Percentiles rank a stretch among this genome's conserved stretches.
Evolutionary conservation across 345 rosid species (phyloP).

Genomic region (Conringia planisiliqua): DNA sequence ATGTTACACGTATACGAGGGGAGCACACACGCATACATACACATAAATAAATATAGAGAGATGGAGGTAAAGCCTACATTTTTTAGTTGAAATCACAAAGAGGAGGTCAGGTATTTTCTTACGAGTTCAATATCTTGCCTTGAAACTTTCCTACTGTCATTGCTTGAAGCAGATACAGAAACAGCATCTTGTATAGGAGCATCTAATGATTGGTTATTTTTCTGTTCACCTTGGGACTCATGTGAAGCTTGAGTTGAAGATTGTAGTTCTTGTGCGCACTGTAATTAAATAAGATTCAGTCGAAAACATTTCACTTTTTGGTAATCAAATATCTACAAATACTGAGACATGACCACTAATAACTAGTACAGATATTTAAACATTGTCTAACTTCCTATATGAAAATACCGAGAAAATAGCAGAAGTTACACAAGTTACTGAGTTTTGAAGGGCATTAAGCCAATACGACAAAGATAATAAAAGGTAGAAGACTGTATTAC

Average conservation of each 20-base stretch:
- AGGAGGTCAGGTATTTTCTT: slow-evolving; percentile 5
- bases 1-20: not conserved
- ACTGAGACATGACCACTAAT: not conserved
- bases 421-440: not conserved
- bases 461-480: not conserved
- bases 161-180: slow-evolving; percentile 88
- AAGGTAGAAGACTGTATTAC: not conserved
- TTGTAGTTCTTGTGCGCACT: slow-evolving; percentile 67
- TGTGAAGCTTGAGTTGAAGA: slow-evolving; percentile 68
- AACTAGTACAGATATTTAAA: not conserved
- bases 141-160: slow-evolving; percentile 81
- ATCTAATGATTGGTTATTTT: slow-evolving; percentile 59
- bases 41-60: not conserved
- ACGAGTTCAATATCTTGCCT: slow-evolving; percentile 97
- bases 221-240: slow-evolving; percentile 77
- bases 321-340: not conserved
- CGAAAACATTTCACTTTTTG: not conserved
- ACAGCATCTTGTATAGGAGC: slow-evolving; percentile 74
- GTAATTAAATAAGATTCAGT: slow-evolving; percentile 10
- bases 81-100: not conserved
- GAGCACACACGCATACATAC: not conserved
- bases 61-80: not conserved
- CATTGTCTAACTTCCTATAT: not conserved
- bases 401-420: not conserved
- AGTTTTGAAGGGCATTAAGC: not conserved